phyloP scores from a whole-genome alignment of 352 stramenopile species.

The Globisporangium spinosum region DNA sequence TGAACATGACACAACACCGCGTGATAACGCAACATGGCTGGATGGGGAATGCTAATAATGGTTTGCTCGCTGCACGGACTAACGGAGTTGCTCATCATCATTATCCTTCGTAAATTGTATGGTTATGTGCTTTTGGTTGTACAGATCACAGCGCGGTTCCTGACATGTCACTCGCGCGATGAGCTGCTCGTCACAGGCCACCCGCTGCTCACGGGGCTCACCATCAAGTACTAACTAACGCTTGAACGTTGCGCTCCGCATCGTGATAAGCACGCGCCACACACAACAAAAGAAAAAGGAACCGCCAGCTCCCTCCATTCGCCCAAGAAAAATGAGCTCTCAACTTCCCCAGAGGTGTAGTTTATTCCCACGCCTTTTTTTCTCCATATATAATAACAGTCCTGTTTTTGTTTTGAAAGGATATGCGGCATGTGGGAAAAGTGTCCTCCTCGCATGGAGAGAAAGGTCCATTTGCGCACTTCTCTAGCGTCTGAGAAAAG shows the following conservation, averaged over 20 bases:
- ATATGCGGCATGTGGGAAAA: not conserved
- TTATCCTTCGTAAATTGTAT: not conserved
- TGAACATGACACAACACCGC: no score
- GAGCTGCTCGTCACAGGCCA: slow-evolving; percentile 63
- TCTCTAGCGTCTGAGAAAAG: not conserved
- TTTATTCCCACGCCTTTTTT: not conserved
- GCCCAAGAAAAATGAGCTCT: no score
- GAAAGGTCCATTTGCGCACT: not conserved
- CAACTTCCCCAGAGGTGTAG: no score
- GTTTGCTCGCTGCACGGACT: not conserved
- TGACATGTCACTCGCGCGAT: slow-evolving; percentile 63
- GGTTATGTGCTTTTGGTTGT: not conserved
- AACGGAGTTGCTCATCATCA: not conserved
- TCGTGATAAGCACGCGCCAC: not conserved
- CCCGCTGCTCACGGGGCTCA: slow-evolving; percentile 69
- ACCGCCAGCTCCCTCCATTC: no score
- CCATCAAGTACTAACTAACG: slow-evolving; percentile 48
- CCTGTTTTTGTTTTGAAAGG: no score
- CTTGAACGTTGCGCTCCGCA: not conserved
- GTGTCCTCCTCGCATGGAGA: not conserved
- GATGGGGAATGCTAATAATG: not conserved
- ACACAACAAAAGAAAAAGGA: not conserved
- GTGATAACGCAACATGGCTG: not conserved
- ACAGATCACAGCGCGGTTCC: slow-evolving; percentile 66
- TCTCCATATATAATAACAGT: not conserved